phyloP scores from a whole-genome alignment of 495 filamentous ascomycete species.

The Pyrenopolyporus hunteri region DNA sequence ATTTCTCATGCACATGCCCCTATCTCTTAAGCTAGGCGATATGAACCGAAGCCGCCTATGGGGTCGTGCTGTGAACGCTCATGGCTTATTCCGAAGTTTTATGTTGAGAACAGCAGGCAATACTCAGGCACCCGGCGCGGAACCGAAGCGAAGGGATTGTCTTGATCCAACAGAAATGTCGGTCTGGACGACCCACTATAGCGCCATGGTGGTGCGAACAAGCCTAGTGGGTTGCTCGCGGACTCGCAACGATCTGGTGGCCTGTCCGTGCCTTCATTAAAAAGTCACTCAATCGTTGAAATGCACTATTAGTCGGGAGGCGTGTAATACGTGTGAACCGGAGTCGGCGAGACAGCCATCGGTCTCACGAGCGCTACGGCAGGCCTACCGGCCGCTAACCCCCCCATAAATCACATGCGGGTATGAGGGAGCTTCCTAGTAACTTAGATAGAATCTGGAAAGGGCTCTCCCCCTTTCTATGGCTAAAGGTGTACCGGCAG shows the following conservation, averaged over 20 bases:
- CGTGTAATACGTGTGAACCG: slow-evolving; percentile 19
- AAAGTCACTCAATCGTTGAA: slow-evolving; percentile 12
- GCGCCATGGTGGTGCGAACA: slow-evolving; percentile 29
- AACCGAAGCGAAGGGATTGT: slow-evolving; percentile 12
- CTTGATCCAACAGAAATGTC: slow-evolving; percentile 36
- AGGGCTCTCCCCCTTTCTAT: slow-evolving; percentile 26
- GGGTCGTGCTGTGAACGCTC: slow-evolving; percentile 9
- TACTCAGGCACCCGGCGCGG: slow-evolving; percentile 29
- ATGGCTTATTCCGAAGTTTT: slow-evolving; percentile 25
- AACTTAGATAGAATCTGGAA: slow-evolving; percentile 12
- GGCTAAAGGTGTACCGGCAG: slow-evolving; percentile 7
- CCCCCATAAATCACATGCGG: slow-evolving; percentile 28
- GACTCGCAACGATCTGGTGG: slow-evolving; percentile 20
- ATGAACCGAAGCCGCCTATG: slow-evolving; percentile 24
- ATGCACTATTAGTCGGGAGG: slow-evolving; percentile 20
- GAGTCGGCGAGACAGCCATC: slow-evolving; percentile 27
- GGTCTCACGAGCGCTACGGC: slow-evolving; percentile 25
- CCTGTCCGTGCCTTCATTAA: slow-evolving; percentile 10
- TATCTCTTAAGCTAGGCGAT: slow-evolving; percentile 31
- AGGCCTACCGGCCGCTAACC: slow-evolving; percentile 19
- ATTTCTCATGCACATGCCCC: slow-evolving; percentile 24
- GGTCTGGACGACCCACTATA: slow-evolving; percentile 36
- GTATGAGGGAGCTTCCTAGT: slow-evolving; percentile 10
- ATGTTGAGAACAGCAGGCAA: slow-evolving; percentile 17
- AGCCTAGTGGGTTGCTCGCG: slow-evolving; percentile 24